Percentiles rank a stretch among this genome's conserved stretches.
These are phyloP conservation scores for Hura crepitans DNA, from an alignment of 441 rosid species.

Conservation along the genomic window DNA sequence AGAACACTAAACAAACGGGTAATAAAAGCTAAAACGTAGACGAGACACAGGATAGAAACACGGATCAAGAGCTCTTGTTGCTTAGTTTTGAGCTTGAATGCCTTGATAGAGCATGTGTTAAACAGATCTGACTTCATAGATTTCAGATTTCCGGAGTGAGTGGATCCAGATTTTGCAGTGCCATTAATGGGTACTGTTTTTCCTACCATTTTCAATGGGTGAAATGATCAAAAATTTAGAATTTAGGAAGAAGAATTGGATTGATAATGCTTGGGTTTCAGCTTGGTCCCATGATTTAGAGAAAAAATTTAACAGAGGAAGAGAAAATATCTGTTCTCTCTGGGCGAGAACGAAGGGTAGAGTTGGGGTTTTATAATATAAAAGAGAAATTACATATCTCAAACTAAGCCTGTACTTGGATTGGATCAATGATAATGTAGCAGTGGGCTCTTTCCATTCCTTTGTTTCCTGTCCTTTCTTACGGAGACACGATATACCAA, in stretches of 20 bases:
- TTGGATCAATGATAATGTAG: too few species aligned
- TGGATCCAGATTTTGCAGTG: slow-evolving; percentile 26
- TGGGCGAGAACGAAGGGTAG: background rate
- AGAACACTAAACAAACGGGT: slow-evolving; percentile 87
- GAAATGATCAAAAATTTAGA: background rate
- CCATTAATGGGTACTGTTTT: slow-evolving; percentile 30
- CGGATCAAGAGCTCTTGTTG: slow-evolving; percentile 93
- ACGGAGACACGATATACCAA: too few species aligned
- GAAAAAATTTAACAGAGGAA: background rate
- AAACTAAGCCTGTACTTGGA: too few species aligned
- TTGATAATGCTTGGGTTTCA: background rate
- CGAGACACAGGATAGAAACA: slow-evolving; percentile 67
- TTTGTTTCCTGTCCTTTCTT: too few species aligned
- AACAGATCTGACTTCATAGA: slow-evolving; percentile 51
- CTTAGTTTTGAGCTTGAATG: slow-evolving; percentile 74
- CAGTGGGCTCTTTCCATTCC: too few species aligned
- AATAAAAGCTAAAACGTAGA: slow-evolving; percentile 79
- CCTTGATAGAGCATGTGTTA: slow-evolving; percentile 34
- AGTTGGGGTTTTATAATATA: background rate
- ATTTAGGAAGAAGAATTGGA: background rate
- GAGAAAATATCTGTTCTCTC: background rate
- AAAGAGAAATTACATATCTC: too few species aligned
- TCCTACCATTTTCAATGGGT: slow-evolving; percentile 29
- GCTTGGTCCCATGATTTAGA: background rate
- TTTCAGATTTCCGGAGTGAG: slow-evolving; percentile 1